A percentile compares a stretch with the other conserved stretches of the same genome.
Conservation (phyloP, 108 stramenopile genomes). For the Nitzschia palea region DNA sequence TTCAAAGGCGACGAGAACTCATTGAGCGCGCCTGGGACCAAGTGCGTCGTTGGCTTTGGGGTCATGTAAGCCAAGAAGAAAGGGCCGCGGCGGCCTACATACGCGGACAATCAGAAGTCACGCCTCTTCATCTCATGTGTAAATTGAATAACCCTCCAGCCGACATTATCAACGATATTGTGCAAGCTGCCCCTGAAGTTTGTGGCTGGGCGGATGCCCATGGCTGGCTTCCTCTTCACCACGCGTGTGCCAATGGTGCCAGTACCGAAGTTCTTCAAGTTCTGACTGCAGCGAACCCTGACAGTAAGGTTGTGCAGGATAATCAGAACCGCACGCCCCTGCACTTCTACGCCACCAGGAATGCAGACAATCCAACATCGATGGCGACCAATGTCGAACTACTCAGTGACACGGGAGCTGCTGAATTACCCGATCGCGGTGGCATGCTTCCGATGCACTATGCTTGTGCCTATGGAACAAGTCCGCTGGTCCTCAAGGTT, state of each 20-base stretch:
- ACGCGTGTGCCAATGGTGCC: conserved; percentile 77
- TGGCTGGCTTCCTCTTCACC: conserved; percentile 81
- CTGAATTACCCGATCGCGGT: conserved; percentile 57
- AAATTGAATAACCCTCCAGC: conserved; percentile 58
- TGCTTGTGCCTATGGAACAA: conserved; percentile 79
- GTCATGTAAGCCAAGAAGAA: conserved; percentile 47
- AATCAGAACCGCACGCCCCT: conserved; percentile 68
- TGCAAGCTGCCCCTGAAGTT: conserved; percentile 53
- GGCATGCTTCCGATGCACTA: conserved; percentile 85
- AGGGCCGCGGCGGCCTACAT: conserved; percentile 52
- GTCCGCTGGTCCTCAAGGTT: conserved; percentile 59
- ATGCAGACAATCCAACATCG: conserved; percentile 33
- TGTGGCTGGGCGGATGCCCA: conserved; percentile 62
- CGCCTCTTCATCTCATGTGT: conserved; percentile 73
- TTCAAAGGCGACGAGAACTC: conserved; percentile 27
- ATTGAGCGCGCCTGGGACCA: conserved; percentile 60
- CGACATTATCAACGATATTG: conserved; percentile 53
- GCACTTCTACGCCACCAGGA: conserved; percentile 66
- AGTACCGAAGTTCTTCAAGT: conserved; percentile 53
- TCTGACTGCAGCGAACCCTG: conserved; percentile 60
- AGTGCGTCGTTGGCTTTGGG: conserved; percentile 64
- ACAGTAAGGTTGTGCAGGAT: conserved; percentile 57
- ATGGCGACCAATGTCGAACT: conserved; percentile 45
- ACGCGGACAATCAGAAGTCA: conserved; percentile 64
- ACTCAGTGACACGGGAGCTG: conserved; percentile 46